phyloP scores from a whole-genome alignment of 441 rosid species.

The Erodium texanum region DNA sequence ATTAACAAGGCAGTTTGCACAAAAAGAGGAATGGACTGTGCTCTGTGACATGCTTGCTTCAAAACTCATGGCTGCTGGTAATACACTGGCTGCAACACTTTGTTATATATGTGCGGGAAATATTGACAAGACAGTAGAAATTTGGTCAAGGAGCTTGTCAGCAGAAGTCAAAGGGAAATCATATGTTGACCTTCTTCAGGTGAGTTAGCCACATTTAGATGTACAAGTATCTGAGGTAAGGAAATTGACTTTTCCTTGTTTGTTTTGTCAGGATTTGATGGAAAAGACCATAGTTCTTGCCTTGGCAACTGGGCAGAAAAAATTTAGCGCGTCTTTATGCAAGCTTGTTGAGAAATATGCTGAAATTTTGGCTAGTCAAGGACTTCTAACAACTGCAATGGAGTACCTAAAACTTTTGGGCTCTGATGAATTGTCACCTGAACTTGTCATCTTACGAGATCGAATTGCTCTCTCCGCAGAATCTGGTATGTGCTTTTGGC shows the following conservation, averaged over 20 bases:
- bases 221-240: constrained; percentile 7
- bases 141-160: constrained; percentile 86
- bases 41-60: constrained; percentile 86
- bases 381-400: constrained; percentile 68
- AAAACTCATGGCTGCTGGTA: constrained; percentile 66
- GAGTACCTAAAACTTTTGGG: constrained; percentile 81
- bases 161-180: constrained; percentile 61
- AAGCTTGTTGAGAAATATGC: constrained; percentile 98
- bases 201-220: constrained; percentile 27
- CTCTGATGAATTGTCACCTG: constrained; percentile 79
- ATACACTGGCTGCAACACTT: constrained; percentile 82
- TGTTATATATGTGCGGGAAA: constrained; percentile 97
- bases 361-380: constrained; percentile 97
- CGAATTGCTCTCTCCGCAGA: constrained; percentile 42
- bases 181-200: constrained; percentile 89
- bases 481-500: constrained; percentile 6
- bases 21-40: constrained; percentile 76
- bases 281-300: constrained; percentile 98
- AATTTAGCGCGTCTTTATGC: constrained; percentile 81
- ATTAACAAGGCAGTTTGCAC: constrained; percentile 61
- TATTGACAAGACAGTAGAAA: constrained; percentile 92
- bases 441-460: constrained; percentile 73
- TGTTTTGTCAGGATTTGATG: constrained; percentile 81
- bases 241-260: constrained; percentile 14
- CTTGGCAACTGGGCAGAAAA: constrained; percentile 92